Percentiles rank a stretch among this genome's conserved stretches.
Evolutionary conservation across 164 flowering plant species (phyloP).

Genomic region (Chloranthus sessilifolius): DNA sequence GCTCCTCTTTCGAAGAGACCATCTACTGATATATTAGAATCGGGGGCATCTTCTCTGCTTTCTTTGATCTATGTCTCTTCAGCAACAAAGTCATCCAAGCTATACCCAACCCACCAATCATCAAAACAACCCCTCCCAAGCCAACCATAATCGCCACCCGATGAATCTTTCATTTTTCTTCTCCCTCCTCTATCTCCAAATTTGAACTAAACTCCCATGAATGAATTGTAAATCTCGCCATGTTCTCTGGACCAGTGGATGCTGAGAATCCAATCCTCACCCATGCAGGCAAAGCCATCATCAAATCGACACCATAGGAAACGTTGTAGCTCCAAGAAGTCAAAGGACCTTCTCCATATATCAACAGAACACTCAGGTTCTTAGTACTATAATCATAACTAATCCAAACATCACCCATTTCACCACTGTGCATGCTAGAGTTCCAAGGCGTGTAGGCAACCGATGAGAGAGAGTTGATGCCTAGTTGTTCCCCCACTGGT

Average conservation of each 20-base stretch:
- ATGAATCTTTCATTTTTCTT: no score
- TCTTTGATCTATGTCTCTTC: slow-evolving; percentile 5
- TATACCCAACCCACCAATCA: background rate
- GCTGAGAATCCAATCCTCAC: slow-evolving; percentile 20
- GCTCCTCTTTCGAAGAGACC: slow-evolving; percentile 21
- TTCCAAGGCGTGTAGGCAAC: slow-evolving; percentile 7
- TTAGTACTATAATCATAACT: slow-evolving; percentile 14
- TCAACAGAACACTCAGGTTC: no score
- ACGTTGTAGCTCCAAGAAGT: slow-evolving; percentile 6
- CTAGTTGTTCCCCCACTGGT: slow-evolving; percentile 24
- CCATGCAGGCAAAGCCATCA: slow-evolving; percentile 11
- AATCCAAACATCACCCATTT: slow-evolving; percentile 14
- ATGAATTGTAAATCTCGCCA: slow-evolving; percentile 8
- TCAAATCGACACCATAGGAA: slow-evolving; percentile 15
- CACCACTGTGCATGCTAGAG: slow-evolving; percentile 2
- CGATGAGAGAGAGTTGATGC: slow-evolving; percentile 24
- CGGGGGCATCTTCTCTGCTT: background rate
- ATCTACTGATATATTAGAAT: slow-evolving; percentile 15
- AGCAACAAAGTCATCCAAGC: background rate
- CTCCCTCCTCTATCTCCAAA: background rate
- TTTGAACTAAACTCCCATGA: slow-evolving; percentile 25
- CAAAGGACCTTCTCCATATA: slow-evolving; percentile 11
- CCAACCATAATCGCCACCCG: background rate
- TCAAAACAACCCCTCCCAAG: background rate
- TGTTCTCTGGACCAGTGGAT: slow-evolving; percentile 5